phyloP scores from a whole-genome alignment of 2,329 filamentous ascomycete genomes.

The Geosmithia putterillii region DNA sequence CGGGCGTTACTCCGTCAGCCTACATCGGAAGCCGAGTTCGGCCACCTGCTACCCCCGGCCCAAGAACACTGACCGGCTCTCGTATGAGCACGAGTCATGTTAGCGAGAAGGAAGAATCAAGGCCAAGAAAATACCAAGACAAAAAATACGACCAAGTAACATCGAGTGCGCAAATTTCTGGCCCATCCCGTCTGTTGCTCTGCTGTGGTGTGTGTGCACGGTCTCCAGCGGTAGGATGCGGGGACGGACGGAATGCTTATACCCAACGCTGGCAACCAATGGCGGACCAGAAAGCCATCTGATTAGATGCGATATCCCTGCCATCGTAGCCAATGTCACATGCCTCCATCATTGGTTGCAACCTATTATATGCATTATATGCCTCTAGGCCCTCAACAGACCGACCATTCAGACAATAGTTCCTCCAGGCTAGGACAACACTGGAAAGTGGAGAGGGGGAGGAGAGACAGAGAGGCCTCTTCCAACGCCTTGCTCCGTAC shows the following conservation, averaged over 20 bases:
- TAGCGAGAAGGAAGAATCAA: too few species aligned
- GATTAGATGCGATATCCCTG: conserved; percentile 9
- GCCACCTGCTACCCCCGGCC: too few species aligned
- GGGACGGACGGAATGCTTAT: background rate
- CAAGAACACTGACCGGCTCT: too few species aligned
- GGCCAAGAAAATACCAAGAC: background rate
- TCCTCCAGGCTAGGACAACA: background rate
- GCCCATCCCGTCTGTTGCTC: background rate
- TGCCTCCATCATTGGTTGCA: background rate
- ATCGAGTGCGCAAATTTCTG: background rate
- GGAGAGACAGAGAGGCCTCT: background rate
- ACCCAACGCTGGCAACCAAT: conserved; percentile 8
- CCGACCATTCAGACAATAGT: background rate
- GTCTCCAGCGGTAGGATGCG: background rate
- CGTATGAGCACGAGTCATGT: too few species aligned
- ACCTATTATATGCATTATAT: background rate
- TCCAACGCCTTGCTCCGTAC: too few species aligned
- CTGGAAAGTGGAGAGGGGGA: background rate
- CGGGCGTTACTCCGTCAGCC: background rate
- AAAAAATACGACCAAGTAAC: too few species aligned
- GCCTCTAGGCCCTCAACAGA: background rate
- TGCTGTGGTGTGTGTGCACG: background rate
- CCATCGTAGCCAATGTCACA: background rate
- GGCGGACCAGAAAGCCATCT: conserved; percentile 8
- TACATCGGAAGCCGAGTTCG: background rate